Evolutionary conservation across 768 basidiomycete genomes (phyloP).

Genomic region (Kwoniella sp.): DNA sequence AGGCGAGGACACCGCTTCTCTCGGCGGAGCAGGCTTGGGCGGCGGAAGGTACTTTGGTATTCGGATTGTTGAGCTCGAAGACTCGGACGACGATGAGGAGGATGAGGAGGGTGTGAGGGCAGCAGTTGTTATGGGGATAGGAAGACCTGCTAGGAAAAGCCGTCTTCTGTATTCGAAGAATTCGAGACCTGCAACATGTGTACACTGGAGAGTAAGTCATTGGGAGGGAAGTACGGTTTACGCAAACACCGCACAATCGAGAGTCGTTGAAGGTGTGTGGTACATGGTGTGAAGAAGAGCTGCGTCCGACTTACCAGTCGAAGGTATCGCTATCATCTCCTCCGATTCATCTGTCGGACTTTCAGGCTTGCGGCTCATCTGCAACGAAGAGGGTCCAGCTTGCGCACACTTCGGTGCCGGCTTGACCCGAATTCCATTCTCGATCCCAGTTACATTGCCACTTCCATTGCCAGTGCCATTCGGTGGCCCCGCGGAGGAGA

Average conservation of each 20-base stretch:
- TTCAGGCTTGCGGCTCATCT: no score
- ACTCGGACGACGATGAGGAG: neutral
- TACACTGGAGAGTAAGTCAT: no score
- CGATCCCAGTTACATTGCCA: no score
- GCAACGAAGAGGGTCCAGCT: no score
- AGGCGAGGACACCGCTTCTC: neutral
- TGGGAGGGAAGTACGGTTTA: no score
- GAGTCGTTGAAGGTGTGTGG: no score
- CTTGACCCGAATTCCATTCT: no score
- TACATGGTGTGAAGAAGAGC: neutral
- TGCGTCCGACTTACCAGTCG: slow-evolving; percentile 26
- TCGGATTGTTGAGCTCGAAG: slow-evolving; percentile 8
- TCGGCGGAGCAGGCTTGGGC: slow-evolving; percentile 11
- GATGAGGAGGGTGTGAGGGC: slow-evolving; percentile 7
- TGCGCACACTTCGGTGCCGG: no score
- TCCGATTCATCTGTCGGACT: neutral
- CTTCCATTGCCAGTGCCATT: no score
- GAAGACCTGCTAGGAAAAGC: slow-evolving; percentile 39
- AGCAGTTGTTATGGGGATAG: neutral
- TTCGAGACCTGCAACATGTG: slow-evolving; percentile 41
- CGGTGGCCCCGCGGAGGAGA: no score
- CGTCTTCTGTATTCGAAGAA: slow-evolving; percentile 47
- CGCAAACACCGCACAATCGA: no score
- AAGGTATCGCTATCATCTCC: slow-evolving; percentile 34
- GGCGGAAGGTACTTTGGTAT: slow-evolving; percentile 28